Conservation (phyloP, 805 yeast genomes). For the Ogataea ramenticola region DNA sequence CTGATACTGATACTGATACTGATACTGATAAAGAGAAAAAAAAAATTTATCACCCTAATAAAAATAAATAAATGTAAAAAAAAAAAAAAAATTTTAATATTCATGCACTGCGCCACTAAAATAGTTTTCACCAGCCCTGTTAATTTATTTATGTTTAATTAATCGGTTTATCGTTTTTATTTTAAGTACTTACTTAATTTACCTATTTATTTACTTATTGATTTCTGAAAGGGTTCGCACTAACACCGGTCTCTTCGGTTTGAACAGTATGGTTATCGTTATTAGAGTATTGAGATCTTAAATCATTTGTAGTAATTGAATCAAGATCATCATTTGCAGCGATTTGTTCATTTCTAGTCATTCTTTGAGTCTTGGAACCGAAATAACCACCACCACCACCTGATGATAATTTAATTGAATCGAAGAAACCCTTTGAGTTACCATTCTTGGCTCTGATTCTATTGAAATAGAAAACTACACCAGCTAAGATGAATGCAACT, state of each 20-base stretch:
- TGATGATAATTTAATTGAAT: conserved; percentile 8
- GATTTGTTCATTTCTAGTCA: conserved; percentile 4
- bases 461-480: conserved; percentile 25
- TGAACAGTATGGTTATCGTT: conserved; percentile 3
- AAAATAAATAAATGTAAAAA: too few species aligned
- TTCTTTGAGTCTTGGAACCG: conserved; percentile 10
- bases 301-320: conserved; percentile 14
- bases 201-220: too few species aligned
- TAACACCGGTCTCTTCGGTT: conserved; percentile 6
- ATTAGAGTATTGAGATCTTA: conserved; percentile 12
- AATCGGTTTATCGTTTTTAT: too few species aligned
- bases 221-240: conserved; percentile 4
- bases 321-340: conserved; percentile 11
- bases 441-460: conserved; percentile 14
- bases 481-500: conserved; percentile 20
- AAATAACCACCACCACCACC: conserved; percentile 5
- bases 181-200: too few species aligned
- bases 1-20: too few species aligned
- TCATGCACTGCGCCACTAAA: too few species aligned
- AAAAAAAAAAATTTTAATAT: too few species aligned
- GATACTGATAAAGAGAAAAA: too few species aligned
- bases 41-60: too few species aligned
- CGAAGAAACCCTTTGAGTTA: conserved; percentile 11
- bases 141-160: too few species aligned
- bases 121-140: too few species aligned